Percentiles rank a stretch among this genome's conserved stretches.
These are phyloP conservation scores for Domatiomyces globalis DNA, from an alignment of 2,329 filamentous ascomycete genomes.

Conservation along the genomic window DNA sequence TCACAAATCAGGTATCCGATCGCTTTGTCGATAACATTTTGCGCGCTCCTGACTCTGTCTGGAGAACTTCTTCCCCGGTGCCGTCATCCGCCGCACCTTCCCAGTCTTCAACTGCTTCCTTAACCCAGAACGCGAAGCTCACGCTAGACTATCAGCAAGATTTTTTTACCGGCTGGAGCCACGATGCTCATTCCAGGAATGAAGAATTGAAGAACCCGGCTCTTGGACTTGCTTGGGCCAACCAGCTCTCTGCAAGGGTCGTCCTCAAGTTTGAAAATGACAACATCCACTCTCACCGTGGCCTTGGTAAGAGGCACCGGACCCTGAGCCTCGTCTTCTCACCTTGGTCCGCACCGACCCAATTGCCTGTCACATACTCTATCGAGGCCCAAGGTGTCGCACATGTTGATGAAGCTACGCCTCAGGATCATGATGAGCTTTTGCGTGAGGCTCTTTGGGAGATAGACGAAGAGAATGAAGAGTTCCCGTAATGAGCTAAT, in stretches of 20 bases:
- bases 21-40: constrained; percentile 42
- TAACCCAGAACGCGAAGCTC: constrained; percentile 21
- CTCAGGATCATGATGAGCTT: constrained; percentile 11
- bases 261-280: constrained; percentile 58
- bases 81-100: not conserved
- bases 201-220: constrained; percentile 61
- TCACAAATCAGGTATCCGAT: constrained; percentile 91
- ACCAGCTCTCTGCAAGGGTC: constrained; percentile 71
- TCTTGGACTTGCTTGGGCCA: constrained; percentile 78
- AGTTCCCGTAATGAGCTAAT: not conserved
- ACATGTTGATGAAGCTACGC: not conserved
- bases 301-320: constrained; percentile 39
- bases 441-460: constrained; percentile 12
- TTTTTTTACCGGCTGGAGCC: constrained; percentile 93
- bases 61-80: constrained; percentile 9
- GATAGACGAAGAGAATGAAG: constrained; percentile 11
- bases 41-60: constrained; percentile 6
- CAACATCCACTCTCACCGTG: constrained; percentile 22
- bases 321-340: constrained; percentile 87
- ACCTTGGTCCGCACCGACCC: constrained; percentile 43
- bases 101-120: constrained; percentile 10
- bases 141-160: constrained; percentile 78
- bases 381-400: constrained; percentile 13
- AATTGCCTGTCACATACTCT: constrained; percentile 9
- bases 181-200: constrained; percentile 31